phyloP scores from a whole-genome alignment of 257 asterid species.

The Lycium barbarum region DNA sequence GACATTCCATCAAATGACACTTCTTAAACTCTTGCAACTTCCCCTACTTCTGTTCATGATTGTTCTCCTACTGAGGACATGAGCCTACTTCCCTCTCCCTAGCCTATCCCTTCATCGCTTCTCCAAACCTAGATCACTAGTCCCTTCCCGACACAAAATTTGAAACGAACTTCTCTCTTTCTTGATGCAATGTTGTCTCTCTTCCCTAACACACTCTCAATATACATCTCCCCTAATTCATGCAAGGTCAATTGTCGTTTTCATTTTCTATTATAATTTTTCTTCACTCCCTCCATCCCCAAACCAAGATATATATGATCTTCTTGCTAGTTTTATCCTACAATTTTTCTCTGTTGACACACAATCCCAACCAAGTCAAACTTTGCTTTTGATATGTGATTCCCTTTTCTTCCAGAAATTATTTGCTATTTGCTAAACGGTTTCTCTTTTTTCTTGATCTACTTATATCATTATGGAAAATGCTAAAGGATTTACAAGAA shows the following conservation, averaged over 20 bases:
- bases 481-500: background rate
- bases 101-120: background rate
- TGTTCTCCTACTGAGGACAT: background rate
- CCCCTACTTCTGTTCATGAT: background rate
- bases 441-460: background rate
- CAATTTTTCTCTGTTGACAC: background rate
- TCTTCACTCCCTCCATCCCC: background rate
- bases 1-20: background rate
- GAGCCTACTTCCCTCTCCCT: background rate
- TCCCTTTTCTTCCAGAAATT: background rate
- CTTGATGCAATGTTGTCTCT: background rate
- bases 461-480: background rate
- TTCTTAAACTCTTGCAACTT: slow-evolving; percentile 14
- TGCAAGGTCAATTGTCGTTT: background rate
- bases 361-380: background rate
- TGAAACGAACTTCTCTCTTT: background rate
- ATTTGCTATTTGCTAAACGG: background rate
- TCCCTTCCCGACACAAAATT: background rate
- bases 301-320: background rate
- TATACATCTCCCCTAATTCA: background rate
- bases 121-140: background rate
- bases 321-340: background rate
- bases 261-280: background rate
- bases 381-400: background rate
- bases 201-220: background rate